Evolutionary conservation across 768 basidiomycete species (phyloP).

Genomic region (Lactifluus rugatus): DNA sequence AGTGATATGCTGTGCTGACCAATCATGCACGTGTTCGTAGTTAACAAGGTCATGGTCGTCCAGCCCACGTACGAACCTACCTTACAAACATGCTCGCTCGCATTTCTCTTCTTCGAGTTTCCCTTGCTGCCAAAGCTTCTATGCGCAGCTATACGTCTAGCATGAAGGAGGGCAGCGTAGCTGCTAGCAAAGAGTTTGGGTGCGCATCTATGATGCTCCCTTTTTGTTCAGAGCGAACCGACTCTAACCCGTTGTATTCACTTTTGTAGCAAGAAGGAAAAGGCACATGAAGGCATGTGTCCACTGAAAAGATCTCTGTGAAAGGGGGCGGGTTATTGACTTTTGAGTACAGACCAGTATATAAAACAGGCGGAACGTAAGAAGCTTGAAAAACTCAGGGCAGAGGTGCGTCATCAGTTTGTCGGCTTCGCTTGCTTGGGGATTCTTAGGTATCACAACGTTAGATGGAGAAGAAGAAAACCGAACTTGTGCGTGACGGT

Average conservation of each 20-base stretch:
- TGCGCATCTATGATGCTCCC: constrained; percentile 24
- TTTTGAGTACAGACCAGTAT: constrained; percentile 45
- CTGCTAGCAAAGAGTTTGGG: constrained; percentile 55
- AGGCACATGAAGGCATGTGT: constrained; percentile 51
- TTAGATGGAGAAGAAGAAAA: constrained; percentile 27
- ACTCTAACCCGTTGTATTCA: neutral
- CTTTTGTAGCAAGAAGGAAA: constrained; percentile 54
- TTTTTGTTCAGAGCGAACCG: constrained; percentile 11
- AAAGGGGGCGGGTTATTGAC: constrained; percentile 4
- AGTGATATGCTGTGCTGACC: neutral
- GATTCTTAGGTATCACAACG: neutral
- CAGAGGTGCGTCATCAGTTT: constrained; percentile 33
- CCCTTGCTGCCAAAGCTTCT: constrained; percentile 27
- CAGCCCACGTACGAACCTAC: constrained; percentile 13
- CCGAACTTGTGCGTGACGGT: constrained; percentile 24
- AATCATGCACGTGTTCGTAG: neutral
- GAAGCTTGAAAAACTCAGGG: constrained; percentile 49
- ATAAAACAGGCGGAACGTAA: constrained; percentile 47
- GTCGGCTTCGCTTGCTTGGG: neutral
- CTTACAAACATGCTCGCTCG: constrained; percentile 33
- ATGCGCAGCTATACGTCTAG: constrained; percentile 31
- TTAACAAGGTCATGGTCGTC: too few species aligned
- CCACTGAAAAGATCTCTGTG: neutral
- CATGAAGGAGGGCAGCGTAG: constrained; percentile 45
- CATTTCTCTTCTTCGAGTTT: constrained; percentile 34